phyloP scores from a whole-genome alignment of 169 alveolate species.

The Perkinsus olseni region DNA sequence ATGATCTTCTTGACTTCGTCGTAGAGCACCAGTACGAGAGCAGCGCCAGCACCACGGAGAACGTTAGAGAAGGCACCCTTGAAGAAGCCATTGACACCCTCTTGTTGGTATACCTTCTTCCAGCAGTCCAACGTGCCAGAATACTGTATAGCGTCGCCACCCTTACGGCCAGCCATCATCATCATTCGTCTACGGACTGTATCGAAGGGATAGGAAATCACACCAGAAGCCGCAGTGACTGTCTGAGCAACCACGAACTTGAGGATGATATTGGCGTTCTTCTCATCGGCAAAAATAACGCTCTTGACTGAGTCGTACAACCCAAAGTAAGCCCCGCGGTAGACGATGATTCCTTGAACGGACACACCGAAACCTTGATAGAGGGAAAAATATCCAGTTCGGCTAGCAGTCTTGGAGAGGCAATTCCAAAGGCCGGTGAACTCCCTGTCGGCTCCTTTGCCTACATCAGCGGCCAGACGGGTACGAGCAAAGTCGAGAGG shows the following conservation, averaged over 20 bases:
- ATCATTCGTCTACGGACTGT: too few relatives aligned
- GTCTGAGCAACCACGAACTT: constrained; percentile 89
- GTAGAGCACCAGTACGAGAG: too few relatives aligned
- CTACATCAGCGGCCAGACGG: constrained; percentile 88
- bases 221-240: too few relatives aligned
- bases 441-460: constrained; percentile 75
- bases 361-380: too few relatives aligned
- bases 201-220: too few relatives aligned
- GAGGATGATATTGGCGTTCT: constrained; percentile 63
- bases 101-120: constrained; percentile 77
- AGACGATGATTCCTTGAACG: too few relatives aligned
- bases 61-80: constrained; percentile 93
- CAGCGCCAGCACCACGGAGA: too few relatives aligned
- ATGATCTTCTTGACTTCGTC: too few relatives aligned
- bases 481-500: constrained; percentile 95
- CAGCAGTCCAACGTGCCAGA: constrained; percentile 85
- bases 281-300: constrained; percentile 63
- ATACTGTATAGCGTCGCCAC: constrained; percentile 69
- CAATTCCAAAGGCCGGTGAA: too few relatives aligned
- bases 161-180: constrained; percentile 87
- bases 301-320: constrained; percentile 89
- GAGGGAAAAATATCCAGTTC: too few relatives aligned
- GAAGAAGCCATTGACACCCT: constrained; percentile 79
- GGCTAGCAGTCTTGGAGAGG: too few relatives aligned
- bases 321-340: constrained; percentile 96